A percentile compares a stretch with the other conserved stretches of the same genome.
Conservation (phyloP, 225 moss, liverwort and hornwort genomes). For the Marchantia polymorpha region DNA sequence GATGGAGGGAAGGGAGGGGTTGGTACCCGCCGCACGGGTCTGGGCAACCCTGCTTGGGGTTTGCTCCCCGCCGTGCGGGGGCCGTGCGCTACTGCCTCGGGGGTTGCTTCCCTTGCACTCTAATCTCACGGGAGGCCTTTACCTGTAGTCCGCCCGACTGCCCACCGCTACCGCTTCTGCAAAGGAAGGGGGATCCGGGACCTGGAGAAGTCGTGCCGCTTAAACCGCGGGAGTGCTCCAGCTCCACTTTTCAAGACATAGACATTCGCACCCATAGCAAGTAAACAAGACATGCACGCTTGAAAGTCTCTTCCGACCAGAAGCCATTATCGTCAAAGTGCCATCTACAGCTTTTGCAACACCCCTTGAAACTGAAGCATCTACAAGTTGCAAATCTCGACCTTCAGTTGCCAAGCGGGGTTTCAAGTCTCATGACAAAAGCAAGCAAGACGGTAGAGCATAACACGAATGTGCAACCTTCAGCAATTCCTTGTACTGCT, state of each 20-base stretch:
- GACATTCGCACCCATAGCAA: slow-evolving; percentile 88
- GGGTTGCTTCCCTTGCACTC: no score
- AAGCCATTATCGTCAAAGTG: slow-evolving; percentile 86
- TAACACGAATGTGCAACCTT: slow-evolving; percentile 66
- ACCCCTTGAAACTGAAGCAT: slow-evolving; percentile 97
- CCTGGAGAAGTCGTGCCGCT: no score
- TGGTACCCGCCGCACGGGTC: no score
- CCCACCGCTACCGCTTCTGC: no score
- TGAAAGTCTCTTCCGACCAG: slow-evolving; percentile 61
- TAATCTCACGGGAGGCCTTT: no score
- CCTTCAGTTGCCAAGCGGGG: slow-evolving; percentile 71
- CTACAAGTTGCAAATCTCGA: slow-evolving; percentile 68
- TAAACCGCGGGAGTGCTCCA: no score
- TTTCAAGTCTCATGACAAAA: slow-evolving; percentile 70
- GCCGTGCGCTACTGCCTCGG: no score
- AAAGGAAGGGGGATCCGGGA: no score
- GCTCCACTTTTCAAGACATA: slow-evolving; percentile 75
- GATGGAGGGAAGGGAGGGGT: no score
- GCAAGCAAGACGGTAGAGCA: slow-evolving; percentile 92
- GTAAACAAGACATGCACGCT: slow-evolving; percentile 61
- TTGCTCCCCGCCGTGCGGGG: no score
- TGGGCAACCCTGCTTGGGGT: no score
- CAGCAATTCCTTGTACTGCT: slow-evolving; percentile 62
- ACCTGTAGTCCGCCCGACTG: no score
- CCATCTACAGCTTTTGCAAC: slow-evolving; percentile 75